phyloP scores from a whole-genome alignment of 2,329 filamentous ascomycete genomes.

The Penicillium sp. region DNA sequence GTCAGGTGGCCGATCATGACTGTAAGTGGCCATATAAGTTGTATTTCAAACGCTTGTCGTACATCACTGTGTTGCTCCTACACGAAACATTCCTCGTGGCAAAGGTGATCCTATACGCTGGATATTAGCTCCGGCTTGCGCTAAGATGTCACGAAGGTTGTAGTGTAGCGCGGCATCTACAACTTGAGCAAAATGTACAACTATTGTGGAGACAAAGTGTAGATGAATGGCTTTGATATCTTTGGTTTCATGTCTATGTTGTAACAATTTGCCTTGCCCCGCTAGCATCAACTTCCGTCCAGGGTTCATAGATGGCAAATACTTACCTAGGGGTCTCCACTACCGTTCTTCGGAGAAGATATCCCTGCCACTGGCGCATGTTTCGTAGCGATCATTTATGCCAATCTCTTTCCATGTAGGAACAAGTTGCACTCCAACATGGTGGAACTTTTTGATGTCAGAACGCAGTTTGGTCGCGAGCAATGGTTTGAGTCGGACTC shows the following conservation, averaged over 20 bases:
- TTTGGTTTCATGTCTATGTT: not conserved
- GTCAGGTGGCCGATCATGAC: not conserved
- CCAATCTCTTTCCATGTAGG: not conserved
- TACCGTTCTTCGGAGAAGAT: not conserved
- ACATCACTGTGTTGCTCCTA: not conserved
- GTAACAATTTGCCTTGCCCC: not conserved
- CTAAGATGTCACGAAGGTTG: not conserved
- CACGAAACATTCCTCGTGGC: not conserved
- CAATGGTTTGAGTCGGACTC: not conserved
- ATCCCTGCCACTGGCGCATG: not conserved
- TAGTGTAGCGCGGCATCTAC: not conserved
- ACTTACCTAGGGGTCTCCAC: not conserved
- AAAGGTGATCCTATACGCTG: not conserved
- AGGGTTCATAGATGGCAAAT: slow-evolving; percentile 2
- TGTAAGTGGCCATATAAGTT: not conserved
- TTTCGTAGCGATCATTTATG: not conserved
- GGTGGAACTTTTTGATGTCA: not conserved
- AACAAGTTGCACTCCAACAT: too few species aligned
- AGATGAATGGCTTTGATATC: not conserved
- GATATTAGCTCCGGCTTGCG: not conserved
- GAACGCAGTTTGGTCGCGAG: not conserved
- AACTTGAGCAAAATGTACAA: not conserved
- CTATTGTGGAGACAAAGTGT: not conserved
- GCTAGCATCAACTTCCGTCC: not conserved
- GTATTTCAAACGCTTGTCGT: not conserved